phyloP scores from a whole-genome alignment of 1,139 yeast species.

The Meyerozyma smithsonii region DNA sequence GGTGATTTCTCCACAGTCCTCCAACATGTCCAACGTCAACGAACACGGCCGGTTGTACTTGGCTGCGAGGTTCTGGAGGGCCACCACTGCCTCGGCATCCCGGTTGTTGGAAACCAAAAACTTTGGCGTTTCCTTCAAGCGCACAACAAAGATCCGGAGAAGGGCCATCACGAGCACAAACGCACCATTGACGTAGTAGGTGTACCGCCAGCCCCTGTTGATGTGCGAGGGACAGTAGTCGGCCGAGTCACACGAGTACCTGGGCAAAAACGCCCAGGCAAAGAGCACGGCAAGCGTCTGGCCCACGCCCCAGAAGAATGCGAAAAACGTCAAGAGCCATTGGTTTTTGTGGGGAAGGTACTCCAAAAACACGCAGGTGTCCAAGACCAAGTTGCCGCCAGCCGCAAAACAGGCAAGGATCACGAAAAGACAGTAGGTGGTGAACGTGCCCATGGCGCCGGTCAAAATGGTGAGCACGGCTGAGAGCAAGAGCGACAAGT shows the following conservation, averaged over 20 bases:
- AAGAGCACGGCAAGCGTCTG: conserved; percentile 51
- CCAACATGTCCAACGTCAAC: conserved; percentile 41
- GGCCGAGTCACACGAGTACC: conserved; percentile 39
- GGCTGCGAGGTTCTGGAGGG: conserved; percentile 32
- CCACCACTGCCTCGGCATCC: conserved; percentile 46
- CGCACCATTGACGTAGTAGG: conserved; percentile 50
- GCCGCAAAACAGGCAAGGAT: conserved; percentile 44
- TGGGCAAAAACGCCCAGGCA: conserved; percentile 54
- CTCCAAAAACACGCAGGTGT: conserved; percentile 57
- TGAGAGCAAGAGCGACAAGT: conserved; percentile 45
- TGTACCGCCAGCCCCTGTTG: conserved; percentile 61
- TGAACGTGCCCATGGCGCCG: conserved; percentile 47
- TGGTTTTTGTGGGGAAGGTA: conserved; percentile 50
- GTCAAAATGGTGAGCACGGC: conserved; percentile 49
- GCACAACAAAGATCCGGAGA: conserved; percentile 41
- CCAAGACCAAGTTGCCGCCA: conserved; percentile 61
- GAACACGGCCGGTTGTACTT: conserved; percentile 39
- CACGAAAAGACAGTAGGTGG: conserved; percentile 46
- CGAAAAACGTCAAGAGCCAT: conserved; percentile 52
- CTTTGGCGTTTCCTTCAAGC: conserved; percentile 55
- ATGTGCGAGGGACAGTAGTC: conserved; percentile 38
- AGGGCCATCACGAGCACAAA: conserved; percentile 47
- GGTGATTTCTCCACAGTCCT: conserved; percentile 38
- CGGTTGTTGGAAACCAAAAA: conserved; percentile 47
- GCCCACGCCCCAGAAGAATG: conserved; percentile 62